Evolutionary conservation across 1,139 yeast genomes (phyloP), one percentile per base, ranked within the genome.

Genomic region (Kluyveromyces sp.): DNA sequence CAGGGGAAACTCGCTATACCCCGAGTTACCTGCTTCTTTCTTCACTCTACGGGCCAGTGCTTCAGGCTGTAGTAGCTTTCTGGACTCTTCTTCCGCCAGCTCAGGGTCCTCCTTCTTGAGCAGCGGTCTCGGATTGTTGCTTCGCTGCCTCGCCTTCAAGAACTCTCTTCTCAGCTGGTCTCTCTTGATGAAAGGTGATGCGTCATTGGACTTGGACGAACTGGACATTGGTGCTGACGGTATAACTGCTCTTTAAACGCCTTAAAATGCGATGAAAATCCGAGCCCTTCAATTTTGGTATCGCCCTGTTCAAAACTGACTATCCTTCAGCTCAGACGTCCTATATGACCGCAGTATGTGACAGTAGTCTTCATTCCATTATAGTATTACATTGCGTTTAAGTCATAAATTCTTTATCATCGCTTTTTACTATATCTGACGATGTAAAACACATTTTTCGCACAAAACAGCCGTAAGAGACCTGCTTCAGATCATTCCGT

Each of bases 1-100:
- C 55, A 92, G 71, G 1, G 68, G 65, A 47, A 58, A 67, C 47
- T 65, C 69, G 33, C 58, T 63, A 46, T 58, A 68, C 30, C 63
- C 65, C 3, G 54, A 53, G 13, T 49, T 52, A 2, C 33, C 40
- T 34, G 58, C 55, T 29, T 44, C 48, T 39, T 56, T 52, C 28
- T 51, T 49, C 22, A 49, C 48, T 15, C 35, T 34, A 19, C 41
- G 40, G 6, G 42, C 35, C 32, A 48, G 41, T 11, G 45, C 49
- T 39, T 61, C 60, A 34, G 47, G 45, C 33, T 50, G 48, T 39
- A 52, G 36, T 36, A 60, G 40, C 36, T 43, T 45, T 36, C 53
- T 52, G 26, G 58, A 61, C 36, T 51, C 53, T 22, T 55, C 57
- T 26, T 53, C 64, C 25, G 49, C 40, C 9, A 46, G 40, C 29